Conservation (phyloP, 2,329 filamentous ascomycete species). For the Tothia fuscella region DNA sequence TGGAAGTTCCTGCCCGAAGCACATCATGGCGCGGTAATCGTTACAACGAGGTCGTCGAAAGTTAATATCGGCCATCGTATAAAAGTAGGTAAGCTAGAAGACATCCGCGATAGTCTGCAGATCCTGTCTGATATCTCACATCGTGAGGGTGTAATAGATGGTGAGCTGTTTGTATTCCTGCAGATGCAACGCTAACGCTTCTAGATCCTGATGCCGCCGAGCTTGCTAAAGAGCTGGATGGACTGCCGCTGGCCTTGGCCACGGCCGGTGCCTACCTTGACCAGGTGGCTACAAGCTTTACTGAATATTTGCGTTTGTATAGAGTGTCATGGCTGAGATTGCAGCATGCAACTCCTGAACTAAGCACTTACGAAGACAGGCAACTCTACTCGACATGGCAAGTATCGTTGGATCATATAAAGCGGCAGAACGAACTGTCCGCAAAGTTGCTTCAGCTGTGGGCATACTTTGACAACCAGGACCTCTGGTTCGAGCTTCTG, state of each 20-base stretch:
- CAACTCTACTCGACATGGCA: constrained; percentile 24
- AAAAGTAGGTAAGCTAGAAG: constrained; percentile 22
- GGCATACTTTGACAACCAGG: constrained; percentile 33
- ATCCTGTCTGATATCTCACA: constrained; percentile 23
- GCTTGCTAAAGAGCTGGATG: constrained; percentile 28
- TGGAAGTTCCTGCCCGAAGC: constrained; percentile 19
- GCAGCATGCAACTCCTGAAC: constrained; percentile 23
- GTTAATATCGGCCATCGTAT: constrained; percentile 24
- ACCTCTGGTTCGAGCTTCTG: constrained; percentile 36
- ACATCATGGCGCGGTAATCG: constrained; percentile 31
- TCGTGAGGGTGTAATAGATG: constrained; percentile 18
- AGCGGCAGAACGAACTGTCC: constrained; percentile 19
- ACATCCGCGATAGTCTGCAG: constrained; percentile 20
- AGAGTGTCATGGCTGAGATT: constrained; percentile 26
- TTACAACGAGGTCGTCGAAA: constrained; percentile 28
- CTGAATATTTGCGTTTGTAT: constrained; percentile 31
- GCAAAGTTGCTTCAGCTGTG: constrained; percentile 29
- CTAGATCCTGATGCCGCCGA: constrained; percentile 19
- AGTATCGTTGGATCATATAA: constrained; percentile 27
- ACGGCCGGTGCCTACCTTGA: constrained; percentile 35
- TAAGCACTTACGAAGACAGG: constrained; percentile 23
- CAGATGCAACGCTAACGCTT: constrained; percentile 8
- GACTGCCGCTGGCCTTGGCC: constrained; percentile 35
- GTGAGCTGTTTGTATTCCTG: constrained; percentile 9
- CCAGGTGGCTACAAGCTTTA: constrained; percentile 24